phyloP scores from a whole-genome alignment of 495 filamentous ascomycete genomes.

The Pyronema domesticum region DNA sequence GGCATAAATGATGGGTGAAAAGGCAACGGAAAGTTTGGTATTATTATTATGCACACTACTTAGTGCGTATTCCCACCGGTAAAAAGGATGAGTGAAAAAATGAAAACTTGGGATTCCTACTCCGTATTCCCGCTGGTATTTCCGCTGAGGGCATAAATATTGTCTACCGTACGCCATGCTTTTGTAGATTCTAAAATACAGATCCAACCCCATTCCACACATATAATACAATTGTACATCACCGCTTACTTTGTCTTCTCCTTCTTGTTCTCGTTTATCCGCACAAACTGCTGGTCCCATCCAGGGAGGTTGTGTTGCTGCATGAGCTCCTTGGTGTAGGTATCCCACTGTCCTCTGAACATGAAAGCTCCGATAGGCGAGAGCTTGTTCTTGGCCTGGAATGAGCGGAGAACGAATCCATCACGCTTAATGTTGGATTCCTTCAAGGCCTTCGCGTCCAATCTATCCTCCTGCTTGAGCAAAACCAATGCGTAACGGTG shows the following conservation, averaged over 20 bases:
- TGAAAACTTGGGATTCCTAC: too few relatives aligned
- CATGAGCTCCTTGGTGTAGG: conserved; percentile 72
- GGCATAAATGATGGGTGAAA: too few relatives aligned
- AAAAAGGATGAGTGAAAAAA: too few relatives aligned
- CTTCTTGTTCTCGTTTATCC: conserved; percentile 13
- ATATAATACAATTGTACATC: not conserved
- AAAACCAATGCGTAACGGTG: conserved; percentile 74
- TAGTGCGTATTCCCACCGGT: too few relatives aligned
- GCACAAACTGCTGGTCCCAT: conserved; percentile 67
- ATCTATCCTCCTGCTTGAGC: conserved; percentile 49
- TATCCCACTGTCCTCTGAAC: conserved; percentile 83
- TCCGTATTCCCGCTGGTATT: too few relatives aligned
- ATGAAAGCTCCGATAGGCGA: conserved; percentile 63
- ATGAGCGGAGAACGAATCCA: conserved; percentile 50
- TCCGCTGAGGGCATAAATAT: not conserved
- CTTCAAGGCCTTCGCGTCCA: conserved; percentile 46
- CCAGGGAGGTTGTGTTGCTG: conserved; percentile 51
- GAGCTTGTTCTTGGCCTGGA: conserved; percentile 49
- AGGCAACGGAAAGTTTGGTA: too few relatives aligned
- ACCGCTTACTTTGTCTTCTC: too few relatives aligned
- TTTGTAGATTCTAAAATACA: conserved; percentile 3
- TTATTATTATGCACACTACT: too few relatives aligned
- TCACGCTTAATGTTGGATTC: conserved; percentile 34
- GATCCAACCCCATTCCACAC: not conserved
- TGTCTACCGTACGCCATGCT: not conserved